These are phyloP conservation scores for Pestalotiopsis sp. DNA, from an alignment of 2,329 filamentous ascomycete genomes.

Conservation along the genomic window DNA sequence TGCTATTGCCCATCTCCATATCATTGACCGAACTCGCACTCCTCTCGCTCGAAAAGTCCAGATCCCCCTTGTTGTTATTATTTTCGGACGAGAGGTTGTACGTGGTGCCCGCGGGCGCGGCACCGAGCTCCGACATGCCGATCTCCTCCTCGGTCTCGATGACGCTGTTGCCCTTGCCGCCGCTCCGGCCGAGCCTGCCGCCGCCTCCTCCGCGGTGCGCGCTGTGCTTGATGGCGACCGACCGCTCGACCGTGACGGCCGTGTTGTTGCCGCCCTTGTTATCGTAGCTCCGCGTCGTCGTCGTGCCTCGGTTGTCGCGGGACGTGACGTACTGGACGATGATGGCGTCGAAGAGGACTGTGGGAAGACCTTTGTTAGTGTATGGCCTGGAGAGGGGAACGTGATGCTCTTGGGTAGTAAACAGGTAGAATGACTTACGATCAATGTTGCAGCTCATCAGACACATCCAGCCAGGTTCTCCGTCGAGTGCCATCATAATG, in stretches of 20 bases:
- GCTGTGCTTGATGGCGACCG: background rate
- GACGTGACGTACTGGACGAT: constrained; percentile 65
- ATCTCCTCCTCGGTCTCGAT: background rate
- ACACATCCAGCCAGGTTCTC: constrained; percentile 67
- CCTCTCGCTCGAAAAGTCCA: background rate
- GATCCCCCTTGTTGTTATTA: background rate
- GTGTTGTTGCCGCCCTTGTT: background rate
- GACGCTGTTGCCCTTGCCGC: background rate
- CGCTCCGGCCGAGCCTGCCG: background rate
- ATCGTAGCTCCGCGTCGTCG: background rate
- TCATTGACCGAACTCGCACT: background rate
- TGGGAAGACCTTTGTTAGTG: background rate
- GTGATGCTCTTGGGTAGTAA: background rate
- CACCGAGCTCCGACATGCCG: background rate
- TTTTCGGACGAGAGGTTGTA: background rate
- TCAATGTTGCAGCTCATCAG: constrained; percentile 67
- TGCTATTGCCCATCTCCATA: background rate
- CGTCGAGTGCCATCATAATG: constrained; percentile 58
- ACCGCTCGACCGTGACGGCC: background rate
- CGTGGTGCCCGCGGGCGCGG: background rate
- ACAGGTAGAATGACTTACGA: constrained; percentile 39
- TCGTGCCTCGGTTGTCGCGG: constrained; percentile 39
- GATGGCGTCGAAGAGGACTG: constrained; percentile 60
- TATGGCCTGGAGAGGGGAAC: too few relatives aligned
- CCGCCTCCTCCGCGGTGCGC: background rate